phyloP scores from a whole-genome alignment of 441 rosid species.

The Dalechampia spathulata region DNA sequence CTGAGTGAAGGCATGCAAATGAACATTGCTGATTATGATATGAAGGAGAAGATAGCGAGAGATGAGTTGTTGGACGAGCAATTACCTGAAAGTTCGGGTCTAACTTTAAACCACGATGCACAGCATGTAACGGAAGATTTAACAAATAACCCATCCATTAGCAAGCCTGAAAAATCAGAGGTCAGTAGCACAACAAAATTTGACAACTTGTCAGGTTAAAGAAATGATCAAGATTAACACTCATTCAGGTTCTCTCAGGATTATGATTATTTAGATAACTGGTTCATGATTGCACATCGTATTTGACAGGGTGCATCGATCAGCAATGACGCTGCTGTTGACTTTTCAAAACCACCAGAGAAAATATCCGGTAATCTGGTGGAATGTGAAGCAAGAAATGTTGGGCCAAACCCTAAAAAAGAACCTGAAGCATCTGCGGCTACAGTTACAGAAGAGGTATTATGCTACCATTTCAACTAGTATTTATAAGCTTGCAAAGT shows the following conservation, averaged over 20 bases:
- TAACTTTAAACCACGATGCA: slow-evolving; percentile 6
- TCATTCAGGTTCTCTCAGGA: neutral
- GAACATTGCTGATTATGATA: slow-evolving; percentile 13
- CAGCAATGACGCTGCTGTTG: neutral
- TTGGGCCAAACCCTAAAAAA: neutral
- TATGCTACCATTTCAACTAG: neutral
- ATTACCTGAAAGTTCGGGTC: slow-evolving; percentile 1
- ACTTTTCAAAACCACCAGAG: neutral
- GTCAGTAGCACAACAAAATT: slow-evolving; percentile 14
- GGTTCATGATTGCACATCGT: too few relatives aligned
- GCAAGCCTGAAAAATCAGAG: slow-evolving; percentile 13
- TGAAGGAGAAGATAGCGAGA: slow-evolving; percentile 6
- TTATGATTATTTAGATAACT: too few relatives aligned
- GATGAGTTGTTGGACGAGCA: slow-evolving; percentile 11
- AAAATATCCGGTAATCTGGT: slow-evolving; percentile 1
- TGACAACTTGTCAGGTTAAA: neutral
- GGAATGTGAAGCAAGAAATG: neutral
- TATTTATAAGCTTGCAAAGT: neutral
- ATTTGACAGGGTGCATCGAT: slow-evolving; percentile 11
- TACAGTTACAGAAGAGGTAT: neutral
- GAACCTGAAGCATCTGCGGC: neutral
- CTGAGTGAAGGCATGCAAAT: slow-evolving; percentile 22
- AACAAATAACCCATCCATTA: too few relatives aligned
- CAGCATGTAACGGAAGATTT: slow-evolving; percentile 11
- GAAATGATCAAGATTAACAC: neutral